Conservation (phyloP, 768 basidiomycete genomes). For the Inosperma sp. region DNA sequence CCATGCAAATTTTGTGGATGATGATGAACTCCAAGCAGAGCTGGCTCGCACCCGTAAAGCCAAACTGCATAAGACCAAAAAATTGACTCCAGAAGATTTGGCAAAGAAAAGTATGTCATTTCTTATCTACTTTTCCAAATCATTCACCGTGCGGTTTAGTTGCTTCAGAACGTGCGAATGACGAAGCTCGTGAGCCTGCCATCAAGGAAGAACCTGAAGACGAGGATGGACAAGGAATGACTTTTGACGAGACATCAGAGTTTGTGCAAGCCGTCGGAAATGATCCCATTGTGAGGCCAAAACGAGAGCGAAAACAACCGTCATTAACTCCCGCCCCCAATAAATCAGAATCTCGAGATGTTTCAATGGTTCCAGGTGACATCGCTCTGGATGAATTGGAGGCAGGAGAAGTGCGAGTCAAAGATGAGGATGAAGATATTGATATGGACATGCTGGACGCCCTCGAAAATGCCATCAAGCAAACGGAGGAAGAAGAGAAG, state of each 20-base stretch:
- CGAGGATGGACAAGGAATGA: slow-evolving; percentile 48
- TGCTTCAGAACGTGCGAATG: slow-evolving; percentile 52
- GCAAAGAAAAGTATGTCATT: slow-evolving; percentile 57
- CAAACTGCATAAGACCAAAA: slow-evolving; percentile 72
- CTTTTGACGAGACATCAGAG: slow-evolving; percentile 95
- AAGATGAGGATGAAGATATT: slow-evolving; percentile 76
- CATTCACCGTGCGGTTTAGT: slow-evolving; percentile 39
- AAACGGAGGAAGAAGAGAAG: slow-evolving; percentile 54
- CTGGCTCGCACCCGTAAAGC: slow-evolving; percentile 81
- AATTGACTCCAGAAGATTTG: slow-evolving; percentile 75
- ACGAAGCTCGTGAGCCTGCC: slow-evolving; percentile 38
- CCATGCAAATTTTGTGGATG: slow-evolving; percentile 91
- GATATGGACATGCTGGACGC: slow-evolving; percentile 71
- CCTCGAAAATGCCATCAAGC: slow-evolving; percentile 66
- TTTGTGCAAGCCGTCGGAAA: slow-evolving; percentile 85
- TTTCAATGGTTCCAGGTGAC: slow-evolving; percentile 56
- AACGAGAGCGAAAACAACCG: slow-evolving; percentile 43
- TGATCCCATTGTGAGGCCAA: slow-evolving; percentile 48
- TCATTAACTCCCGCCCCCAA: slow-evolving; percentile 9
- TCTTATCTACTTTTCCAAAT: not conserved
- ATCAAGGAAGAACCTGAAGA: slow-evolving; percentile 42
- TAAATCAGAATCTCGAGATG: slow-evolving; percentile 45
- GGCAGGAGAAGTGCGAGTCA: slow-evolving; percentile 73
- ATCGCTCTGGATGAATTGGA: slow-evolving; percentile 70
- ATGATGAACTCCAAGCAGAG: slow-evolving; percentile 95